A percentile compares a stretch with the other conserved stretches of the same genome.
Evolutionary conservation across 176 grass and related monocot species (phyloP).

Genomic region (Eleusine coracana): DNA sequence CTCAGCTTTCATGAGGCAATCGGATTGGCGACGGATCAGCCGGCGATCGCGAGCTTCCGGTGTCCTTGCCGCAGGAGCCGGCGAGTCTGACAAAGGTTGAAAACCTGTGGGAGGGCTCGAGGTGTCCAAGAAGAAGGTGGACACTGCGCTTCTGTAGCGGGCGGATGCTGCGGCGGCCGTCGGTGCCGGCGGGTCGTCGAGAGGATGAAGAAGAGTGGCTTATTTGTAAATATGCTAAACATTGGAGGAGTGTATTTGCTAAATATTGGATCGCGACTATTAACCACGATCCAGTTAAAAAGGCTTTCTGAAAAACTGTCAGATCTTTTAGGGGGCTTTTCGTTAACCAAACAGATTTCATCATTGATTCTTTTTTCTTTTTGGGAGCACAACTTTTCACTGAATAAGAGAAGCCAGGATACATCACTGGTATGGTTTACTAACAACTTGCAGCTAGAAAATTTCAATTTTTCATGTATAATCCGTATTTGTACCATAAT

Average conservation of each 20-base stretch:
- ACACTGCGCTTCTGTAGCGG: not conserved
- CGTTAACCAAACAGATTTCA: not conserved
- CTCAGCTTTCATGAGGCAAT: not conserved
- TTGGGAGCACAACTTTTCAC: too few relatives aligned
- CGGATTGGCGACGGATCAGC: not conserved
- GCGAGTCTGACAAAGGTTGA: not conserved
- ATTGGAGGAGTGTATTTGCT: not conserved
- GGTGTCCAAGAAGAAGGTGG: not conserved
- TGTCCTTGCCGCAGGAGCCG: too few relatives aligned
- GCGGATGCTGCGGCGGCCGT: not conserved
- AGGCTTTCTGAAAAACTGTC: not conserved
- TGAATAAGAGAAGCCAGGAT: too few relatives aligned
- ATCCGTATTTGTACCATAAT: not conserved
- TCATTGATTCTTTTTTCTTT: too few relatives aligned
- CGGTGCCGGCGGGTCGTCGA: not conserved
- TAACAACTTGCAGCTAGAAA: not conserved
- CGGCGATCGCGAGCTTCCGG: not conserved
- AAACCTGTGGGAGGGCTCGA: not conserved
- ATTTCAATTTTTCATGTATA: not conserved
- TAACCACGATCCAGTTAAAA: not conserved
- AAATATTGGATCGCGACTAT: not conserved
- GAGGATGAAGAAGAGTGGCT: not conserved
- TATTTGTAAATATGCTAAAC: not conserved
- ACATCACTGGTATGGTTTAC: not conserved
- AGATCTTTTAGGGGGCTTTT: not conserved